Percentiles rank a stretch among this genome's conserved stretches.
phyloP scores from a whole-genome alignment of 495 filamentous ascomycete genomes.

The Xylaria palmicola region DNA sequence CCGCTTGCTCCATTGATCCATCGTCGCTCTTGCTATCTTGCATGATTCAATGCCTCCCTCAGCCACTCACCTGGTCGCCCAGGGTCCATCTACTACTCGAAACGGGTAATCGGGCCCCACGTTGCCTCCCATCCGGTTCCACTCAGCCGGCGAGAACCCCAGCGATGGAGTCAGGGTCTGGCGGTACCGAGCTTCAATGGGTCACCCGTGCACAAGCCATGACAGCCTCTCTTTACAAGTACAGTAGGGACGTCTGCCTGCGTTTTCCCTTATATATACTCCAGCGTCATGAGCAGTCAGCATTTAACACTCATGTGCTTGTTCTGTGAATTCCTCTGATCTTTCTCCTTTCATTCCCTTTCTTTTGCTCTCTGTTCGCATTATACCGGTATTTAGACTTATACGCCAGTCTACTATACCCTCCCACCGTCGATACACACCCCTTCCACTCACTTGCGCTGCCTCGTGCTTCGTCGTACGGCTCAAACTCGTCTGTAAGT shows the following conservation, averaged over 20 bases:
- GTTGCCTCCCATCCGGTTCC: not conserved
- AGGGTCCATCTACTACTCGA: not conserved
- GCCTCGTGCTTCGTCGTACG: not conserved
- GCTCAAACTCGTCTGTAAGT: not conserved
- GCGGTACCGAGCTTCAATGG: slow-evolving; percentile 11
- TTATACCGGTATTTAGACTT: not conserved
- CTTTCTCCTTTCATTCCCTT: not conserved
- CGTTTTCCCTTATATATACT: not conserved
- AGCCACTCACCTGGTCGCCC: slow-evolving; percentile 6
- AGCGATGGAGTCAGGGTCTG: slow-evolving; percentile 17
- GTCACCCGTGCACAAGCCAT: slow-evolving; percentile 3
- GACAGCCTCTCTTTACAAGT: slow-evolving; percentile 13
- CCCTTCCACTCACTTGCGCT: not conserved
- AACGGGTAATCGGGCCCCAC: slow-evolving; percentile 1
- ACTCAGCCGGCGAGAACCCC: slow-evolving; percentile 10
- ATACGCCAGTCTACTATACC: not conserved
- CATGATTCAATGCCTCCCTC: slow-evolving; percentile 14
- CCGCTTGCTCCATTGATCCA: slow-evolving; percentile 4
- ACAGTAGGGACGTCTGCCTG: not conserved
- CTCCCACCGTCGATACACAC: not conserved
- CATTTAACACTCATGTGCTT: not conserved
- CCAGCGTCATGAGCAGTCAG: slow-evolving; percentile 3
- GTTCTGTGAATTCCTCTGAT: not conserved
- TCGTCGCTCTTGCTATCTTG: slow-evolving; percentile 13
- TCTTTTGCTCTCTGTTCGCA: not conserved